phyloP scores from a whole-genome alignment of 257 asterid species.

The Petunia secreta region DNA sequence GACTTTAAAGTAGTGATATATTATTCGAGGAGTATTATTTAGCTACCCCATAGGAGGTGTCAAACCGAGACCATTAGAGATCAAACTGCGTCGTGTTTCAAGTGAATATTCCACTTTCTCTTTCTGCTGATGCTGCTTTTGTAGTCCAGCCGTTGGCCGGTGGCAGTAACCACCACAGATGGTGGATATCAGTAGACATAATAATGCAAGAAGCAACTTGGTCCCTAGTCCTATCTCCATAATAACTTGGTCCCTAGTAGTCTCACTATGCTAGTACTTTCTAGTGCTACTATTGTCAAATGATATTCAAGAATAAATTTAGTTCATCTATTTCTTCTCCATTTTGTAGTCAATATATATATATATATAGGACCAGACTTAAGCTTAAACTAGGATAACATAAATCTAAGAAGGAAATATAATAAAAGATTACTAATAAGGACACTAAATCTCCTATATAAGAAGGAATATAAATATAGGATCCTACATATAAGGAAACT shows the following conservation, averaged over 20 bases:
- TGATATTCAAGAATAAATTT: too few species aligned
- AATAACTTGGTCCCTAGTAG: not conserved
- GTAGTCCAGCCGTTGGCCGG: not conserved
- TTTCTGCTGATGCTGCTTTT: not conserved
- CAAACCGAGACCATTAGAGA: constrained; percentile 53
- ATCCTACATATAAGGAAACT: too few species aligned
- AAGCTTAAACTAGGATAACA: too few species aligned
- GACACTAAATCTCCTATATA: too few species aligned
- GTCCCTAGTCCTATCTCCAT: not conserved
- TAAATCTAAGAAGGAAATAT: too few species aligned
- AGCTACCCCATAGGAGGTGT: constrained; percentile 63
- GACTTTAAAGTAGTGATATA: not conserved
- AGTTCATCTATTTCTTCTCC: too few species aligned
- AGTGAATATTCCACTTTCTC: not conserved
- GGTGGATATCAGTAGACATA: not conserved
- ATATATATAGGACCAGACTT: too few species aligned
- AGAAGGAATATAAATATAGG: too few species aligned
- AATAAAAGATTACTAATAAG: too few species aligned
- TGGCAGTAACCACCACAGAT: not conserved
- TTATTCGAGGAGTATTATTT: not conserved
- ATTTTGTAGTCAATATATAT: too few species aligned
- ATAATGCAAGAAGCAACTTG: not conserved
- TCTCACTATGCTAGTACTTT: not conserved
- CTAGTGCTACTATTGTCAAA: too few species aligned
- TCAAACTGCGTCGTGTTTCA: constrained; percentile 19